These are phyloP conservation scores for Grosmannia serpens DNA, from an alignment of 2,329 filamentous ascomycete genomes.

Conservation along the genomic window DNA sequence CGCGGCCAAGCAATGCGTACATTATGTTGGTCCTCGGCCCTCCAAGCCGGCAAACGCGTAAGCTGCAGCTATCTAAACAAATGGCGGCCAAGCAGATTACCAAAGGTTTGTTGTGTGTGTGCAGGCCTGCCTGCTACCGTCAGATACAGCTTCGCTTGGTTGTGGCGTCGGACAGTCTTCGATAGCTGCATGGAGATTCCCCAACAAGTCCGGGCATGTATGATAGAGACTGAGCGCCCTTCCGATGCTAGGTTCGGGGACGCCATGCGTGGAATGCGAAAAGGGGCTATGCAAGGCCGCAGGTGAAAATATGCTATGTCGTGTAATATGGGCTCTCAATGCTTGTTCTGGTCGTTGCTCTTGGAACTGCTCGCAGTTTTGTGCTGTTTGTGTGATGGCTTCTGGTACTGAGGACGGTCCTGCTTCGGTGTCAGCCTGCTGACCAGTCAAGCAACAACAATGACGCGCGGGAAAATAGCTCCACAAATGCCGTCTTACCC, in stretches of 20 bases:
- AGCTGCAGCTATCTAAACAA: neutral
- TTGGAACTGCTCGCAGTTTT: conserved; percentile 8
- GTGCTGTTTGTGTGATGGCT: conserved; percentile 8
- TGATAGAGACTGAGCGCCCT: neutral
- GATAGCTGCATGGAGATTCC: neutral
- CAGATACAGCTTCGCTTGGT: neutral
- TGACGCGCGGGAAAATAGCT: neutral
- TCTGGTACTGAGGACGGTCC: conserved; percentile 12
- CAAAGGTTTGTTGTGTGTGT: neutral
- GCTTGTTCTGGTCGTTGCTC: conserved; percentile 5
- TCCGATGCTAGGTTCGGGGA: neutral
- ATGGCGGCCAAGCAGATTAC: neutral
- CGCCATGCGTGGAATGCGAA: too few species aligned
- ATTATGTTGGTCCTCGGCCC: neutral
- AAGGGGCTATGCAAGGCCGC: too few species aligned
- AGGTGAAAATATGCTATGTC: neutral
- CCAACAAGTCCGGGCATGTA: neutral
- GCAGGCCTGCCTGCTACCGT: neutral
- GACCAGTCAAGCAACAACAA: neutral
- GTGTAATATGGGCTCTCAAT: neutral
- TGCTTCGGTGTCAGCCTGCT: neutral
- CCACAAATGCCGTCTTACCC: conserved; percentile 14
- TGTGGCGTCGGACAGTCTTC: neutral
- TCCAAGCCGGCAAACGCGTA: neutral
- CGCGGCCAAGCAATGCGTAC: too few species aligned